Evolutionary conservation across 768 basidiomycete species (phyloP), one percentile per base, ranked within the genome.

Genomic region (Boletus huronensis): DNA sequence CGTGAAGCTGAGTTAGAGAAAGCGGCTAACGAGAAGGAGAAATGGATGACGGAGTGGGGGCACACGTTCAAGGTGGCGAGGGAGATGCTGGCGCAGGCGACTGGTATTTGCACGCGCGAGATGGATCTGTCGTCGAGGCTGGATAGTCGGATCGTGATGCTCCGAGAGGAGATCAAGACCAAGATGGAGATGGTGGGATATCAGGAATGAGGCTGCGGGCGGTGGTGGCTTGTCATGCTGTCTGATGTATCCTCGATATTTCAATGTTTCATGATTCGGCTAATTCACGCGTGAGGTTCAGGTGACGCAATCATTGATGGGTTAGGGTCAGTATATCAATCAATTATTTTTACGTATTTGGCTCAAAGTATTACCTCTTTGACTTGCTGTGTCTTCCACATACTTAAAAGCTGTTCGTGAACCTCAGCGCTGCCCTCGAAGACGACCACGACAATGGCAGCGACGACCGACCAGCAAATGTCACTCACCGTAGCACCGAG

Each of bases 141-240:
- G 54, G 89, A 90, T 54, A 85, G 80, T 66, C 71, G 88, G 66
- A 78, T 89, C 46, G 73, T 77, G 52, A 83, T 90, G 84, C 66
- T 88, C 51, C 76, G 75, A 58, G 84, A 88, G 64, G 87, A 90
- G 79, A 84, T 91, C 60, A 73, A 64, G 64, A 63, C 72, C 59
- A 90, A 88, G 78, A 77, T 74, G 65, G 79, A 77, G 63, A 77
- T 79, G 72, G 52, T 74, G 11, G 76, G 68, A 7, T 58, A 45
- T 11, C 43, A 39, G 10, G 59, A 48, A 2, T 66, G 51, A 56
- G 28, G 43, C 11, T 29, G 11, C 6, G 3, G 6, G 17, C 10
- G 43, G 43, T 6, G 8, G 21, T 16, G 21, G 40, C 16, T 23
- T 23, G 14, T 23, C 17, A 11, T n/a, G n/a, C 21, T 14, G 13